Evolutionary conservation across 306 rosid genomes (phyloP).

Genomic region (Acacia melanoxylon): DNA sequence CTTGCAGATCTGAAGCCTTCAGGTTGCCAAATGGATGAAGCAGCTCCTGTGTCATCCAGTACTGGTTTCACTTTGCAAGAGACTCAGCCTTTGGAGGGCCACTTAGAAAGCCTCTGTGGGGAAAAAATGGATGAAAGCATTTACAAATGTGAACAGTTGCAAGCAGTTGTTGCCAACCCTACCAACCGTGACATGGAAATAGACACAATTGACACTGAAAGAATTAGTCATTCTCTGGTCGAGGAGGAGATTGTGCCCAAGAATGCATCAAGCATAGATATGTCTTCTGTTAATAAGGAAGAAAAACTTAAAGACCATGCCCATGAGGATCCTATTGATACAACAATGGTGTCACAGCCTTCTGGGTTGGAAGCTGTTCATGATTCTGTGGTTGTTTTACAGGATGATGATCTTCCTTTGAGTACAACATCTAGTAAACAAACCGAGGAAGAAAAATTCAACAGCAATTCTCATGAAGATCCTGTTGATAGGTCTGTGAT

Average conservation of each 20-base stretch:
- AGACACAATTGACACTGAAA: conserved; percentile 11
- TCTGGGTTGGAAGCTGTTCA: conserved; percentile 17
- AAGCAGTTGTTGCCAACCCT: conserved; percentile 6
- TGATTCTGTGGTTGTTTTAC: conserved; percentile 28
- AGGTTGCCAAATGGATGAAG: neutral
- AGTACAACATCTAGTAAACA: neutral
- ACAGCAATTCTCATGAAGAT: neutral
- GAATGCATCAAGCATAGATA: neutral
- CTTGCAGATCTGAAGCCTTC: conserved; percentile 25
- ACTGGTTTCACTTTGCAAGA: neutral
- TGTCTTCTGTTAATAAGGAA: conserved; percentile 8
- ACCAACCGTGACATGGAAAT: conserved; percentile 9
- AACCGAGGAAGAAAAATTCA: neutral
- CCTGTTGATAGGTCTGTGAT: neutral
- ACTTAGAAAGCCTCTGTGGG: conserved; percentile 15
- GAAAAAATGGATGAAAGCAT: conserved; percentile 20
- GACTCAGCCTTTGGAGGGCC: conserved; percentile 28
- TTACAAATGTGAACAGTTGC: conserved; percentile 10
- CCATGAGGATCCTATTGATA: conserved; percentile 5
- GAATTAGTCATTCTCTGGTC: neutral
- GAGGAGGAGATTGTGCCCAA: conserved; percentile 6
- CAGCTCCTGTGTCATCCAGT: neutral
- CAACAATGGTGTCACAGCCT: neutral
- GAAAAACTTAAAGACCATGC: neutral
- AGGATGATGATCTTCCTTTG: conserved; percentile 5